phyloP scores from a whole-genome alignment of 371 early-diverging fungal species.

The Nematocida ausubeli region DNA sequence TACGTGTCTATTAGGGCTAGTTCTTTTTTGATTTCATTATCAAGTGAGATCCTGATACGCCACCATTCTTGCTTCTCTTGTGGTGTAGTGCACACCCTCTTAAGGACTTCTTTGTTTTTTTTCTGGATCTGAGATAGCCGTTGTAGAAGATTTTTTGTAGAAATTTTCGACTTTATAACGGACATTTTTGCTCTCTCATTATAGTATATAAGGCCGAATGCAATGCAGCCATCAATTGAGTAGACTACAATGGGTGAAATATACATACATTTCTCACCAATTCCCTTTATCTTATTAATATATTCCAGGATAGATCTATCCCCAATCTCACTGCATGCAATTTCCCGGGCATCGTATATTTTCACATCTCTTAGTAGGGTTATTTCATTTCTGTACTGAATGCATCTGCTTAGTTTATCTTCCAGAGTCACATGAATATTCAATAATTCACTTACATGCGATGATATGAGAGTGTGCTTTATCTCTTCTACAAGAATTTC shows the following conservation, averaged over 20 bases:
- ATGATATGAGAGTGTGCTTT: slow-evolving; percentile 5
- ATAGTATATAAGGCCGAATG: slow-evolving; percentile 29
- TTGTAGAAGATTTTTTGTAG: not conserved
- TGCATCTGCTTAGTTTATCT: slow-evolving; percentile 13
- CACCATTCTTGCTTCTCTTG: slow-evolving; percentile 44
- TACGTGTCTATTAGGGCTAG: not conserved
- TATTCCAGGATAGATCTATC: slow-evolving; percentile 14
- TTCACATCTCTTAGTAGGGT: slow-evolving; percentile 34
- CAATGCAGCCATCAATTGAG: slow-evolving; percentile 17
- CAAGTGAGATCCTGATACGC: slow-evolving; percentile 20
- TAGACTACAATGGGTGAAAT: slow-evolving; percentile 25
- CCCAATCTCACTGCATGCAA: not conserved
- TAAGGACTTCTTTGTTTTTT: slow-evolving; percentile 29
- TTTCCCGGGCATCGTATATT: slow-evolving; percentile 39
- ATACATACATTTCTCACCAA: slow-evolving; percentile 21
- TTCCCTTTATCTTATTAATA: slow-evolving; percentile 22
- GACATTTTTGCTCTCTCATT: slow-evolving; percentile 30
- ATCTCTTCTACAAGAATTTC: not conserved
- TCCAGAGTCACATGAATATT: slow-evolving; percentile 9
- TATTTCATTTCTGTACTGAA: slow-evolving; percentile 22
- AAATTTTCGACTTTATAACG: slow-evolving; percentile 31
- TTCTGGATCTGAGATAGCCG: slow-evolving; percentile 8
- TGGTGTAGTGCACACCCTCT: not conserved
- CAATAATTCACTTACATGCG: not conserved
- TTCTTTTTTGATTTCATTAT: slow-evolving; percentile 36